These are phyloP conservation scores for Heimioporus sp. DNA, from an alignment of 768 basidiomycete species.

Conservation along the genomic window DNA sequence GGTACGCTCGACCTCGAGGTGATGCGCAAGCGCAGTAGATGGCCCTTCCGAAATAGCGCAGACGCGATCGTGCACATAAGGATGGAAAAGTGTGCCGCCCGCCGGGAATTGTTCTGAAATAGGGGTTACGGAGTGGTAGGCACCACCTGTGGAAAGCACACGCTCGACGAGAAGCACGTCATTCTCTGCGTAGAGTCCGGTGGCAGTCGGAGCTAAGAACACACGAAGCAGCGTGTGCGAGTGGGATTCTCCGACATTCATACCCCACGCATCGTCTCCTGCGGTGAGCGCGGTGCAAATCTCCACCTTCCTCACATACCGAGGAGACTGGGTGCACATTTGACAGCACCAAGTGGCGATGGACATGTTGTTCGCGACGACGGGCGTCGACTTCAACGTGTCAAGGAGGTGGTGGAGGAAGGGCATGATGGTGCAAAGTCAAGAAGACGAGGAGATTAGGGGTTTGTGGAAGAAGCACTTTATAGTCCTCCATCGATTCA, in stretches of 20 bases:
- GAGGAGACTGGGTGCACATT: not conserved
- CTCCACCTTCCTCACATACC: constrained; percentile 9
- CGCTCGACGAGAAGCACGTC: constrained; percentile 14
- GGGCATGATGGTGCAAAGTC: no score
- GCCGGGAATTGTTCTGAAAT: not conserved
- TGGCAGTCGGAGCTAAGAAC: not conserved
- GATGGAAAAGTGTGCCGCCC: constrained; percentile 6
- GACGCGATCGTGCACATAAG: constrained; percentile 11
- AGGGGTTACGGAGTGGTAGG: constrained; percentile 4
- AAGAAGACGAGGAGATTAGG: no score
- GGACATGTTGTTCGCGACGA: not conserved
- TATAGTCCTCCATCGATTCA: no score
- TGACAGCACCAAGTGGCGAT: constrained; percentile 3
- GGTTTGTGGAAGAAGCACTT: no score
- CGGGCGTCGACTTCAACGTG: not conserved
- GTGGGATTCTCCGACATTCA: not conserved
- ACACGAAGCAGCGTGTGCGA: constrained; percentile 10
- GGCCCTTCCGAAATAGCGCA: not conserved
- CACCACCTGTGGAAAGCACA: constrained; percentile 10
- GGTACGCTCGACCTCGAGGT: constrained; percentile 13
- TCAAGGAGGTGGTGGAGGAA: no score
- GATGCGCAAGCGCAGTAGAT: not conserved
- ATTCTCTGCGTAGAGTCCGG: not conserved
- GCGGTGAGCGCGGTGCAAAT: constrained; percentile 4
- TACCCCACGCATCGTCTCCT: not conserved